These are phyloP conservation scores for Olyra latifolia DNA, from an alignment of 176 grass and related monocot species.

Conservation along the genomic window DNA sequence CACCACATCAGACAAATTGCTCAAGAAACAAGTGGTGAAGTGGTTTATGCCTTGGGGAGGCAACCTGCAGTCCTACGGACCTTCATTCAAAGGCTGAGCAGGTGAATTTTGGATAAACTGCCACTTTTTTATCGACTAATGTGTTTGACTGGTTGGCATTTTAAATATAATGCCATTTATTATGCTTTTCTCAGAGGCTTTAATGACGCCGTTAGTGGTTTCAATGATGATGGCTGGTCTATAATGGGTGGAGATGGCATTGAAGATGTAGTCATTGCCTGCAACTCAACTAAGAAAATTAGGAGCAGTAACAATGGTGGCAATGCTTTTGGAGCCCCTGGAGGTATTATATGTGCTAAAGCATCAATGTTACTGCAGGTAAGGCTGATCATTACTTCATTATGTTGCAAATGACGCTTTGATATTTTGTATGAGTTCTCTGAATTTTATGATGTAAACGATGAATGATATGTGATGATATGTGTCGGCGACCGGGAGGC, in stretches of 20 bases:
- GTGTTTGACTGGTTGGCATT: background rate
- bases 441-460: too few species aligned
- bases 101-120: constrained; percentile 43
- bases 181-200: constrained; percentile 52
- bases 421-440: too few species aligned
- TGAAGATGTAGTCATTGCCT: constrained; percentile 75
- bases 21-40: constrained; percentile 85
- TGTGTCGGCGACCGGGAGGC: too few species aligned
- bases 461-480: too few species aligned
- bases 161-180: background rate
- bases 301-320: constrained; percentile 38
- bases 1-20: constrained; percentile 90
- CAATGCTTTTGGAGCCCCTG: constrained; percentile 52
- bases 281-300: constrained; percentile 79
- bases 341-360: constrained; percentile 95
- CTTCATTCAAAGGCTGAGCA: constrained; percentile 88
- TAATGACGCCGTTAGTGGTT: constrained; percentile 95
- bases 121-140: background rate
- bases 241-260: constrained; percentile 79
- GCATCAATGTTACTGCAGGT: constrained; percentile 97
- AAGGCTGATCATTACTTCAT: background rate
- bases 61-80: constrained; percentile 81
- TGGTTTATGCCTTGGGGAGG: constrained; percentile 81
- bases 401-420: background rate
- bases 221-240: constrained; percentile 95